These are phyloP conservation scores for Blastocystis sp. DNA, from an alignment of 352 stramenopile species.

Conservation along the genomic window DNA sequence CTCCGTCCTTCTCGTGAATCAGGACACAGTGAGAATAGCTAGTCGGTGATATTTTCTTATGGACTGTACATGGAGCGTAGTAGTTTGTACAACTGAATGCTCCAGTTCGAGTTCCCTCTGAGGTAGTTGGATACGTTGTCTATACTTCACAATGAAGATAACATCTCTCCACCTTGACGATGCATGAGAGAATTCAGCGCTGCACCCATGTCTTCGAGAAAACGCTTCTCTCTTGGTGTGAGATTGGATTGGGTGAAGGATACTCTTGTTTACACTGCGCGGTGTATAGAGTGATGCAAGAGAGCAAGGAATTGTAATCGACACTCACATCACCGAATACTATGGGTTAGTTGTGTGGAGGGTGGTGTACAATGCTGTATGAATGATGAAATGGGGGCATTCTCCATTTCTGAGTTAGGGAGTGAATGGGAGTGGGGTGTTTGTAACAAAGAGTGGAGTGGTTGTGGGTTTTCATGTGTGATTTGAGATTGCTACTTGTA, in stretches of 20 bases:
- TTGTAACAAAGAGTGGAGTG: neutral
- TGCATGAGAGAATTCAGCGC: too few species aligned
- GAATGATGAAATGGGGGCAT: neutral
- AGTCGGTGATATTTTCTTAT: neutral
- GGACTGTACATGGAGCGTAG: neutral
- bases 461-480: neutral
- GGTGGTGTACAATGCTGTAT: neutral
- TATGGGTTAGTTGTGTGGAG: neutral
- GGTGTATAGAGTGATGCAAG: neutral
- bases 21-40: slow-evolving; percentile 9
- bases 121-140: neutral
- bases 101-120: neutral
- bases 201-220: neutral
- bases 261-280: neutral
- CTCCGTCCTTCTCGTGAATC: neutral
- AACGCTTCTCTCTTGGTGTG: neutral
- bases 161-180: too few species aligned
- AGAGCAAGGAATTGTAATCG: neutral
- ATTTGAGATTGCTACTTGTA: neutral
- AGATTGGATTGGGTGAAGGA: neutral
- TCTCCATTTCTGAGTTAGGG: neutral
- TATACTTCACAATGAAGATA: too few species aligned
- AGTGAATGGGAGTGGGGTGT: neutral
- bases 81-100: neutral
- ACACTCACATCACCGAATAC: neutral